Evolutionary conservation across 139 green algal species (phyloP).

Genomic region (Diplosphaera chodatii): DNA sequence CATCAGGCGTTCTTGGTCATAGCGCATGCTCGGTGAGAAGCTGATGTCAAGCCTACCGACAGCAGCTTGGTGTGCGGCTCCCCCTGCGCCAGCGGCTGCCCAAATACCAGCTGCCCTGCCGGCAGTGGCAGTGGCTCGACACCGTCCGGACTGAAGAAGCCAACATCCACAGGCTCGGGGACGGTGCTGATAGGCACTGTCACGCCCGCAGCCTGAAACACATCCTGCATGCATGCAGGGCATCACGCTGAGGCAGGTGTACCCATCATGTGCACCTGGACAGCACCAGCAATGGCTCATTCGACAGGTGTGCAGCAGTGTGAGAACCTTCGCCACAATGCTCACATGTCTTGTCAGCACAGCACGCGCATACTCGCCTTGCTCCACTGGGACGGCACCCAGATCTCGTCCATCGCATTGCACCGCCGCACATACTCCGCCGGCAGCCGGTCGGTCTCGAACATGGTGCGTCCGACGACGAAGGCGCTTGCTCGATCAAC

Average conservation of each 20-base stretch:
- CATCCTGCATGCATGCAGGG: not conserved
- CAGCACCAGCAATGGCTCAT: too few species aligned
- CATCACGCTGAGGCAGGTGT: too few species aligned
- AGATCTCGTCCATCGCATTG: slow-evolving; percentile 60
- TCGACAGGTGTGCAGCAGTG: too few species aligned
- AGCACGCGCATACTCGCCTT: too few species aligned
- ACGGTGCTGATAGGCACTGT: slow-evolving; percentile 21
- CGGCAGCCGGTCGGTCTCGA: slow-evolving; percentile 44
- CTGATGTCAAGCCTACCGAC: not conserved
- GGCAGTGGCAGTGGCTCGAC: slow-evolving; percentile 34
- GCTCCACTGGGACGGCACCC: slow-evolving; percentile 41
- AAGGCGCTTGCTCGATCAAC: slow-evolving; percentile 36
- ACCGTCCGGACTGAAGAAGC: slow-evolving; percentile 31
- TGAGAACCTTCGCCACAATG: too few species aligned
- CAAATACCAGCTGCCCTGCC: slow-evolving; percentile 37
- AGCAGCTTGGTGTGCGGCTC: not conserved
- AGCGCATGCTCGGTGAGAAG: too few species aligned
- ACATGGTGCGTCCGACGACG: slow-evolving; percentile 57
- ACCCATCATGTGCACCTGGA: too few species aligned
- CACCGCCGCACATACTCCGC: slow-evolving; percentile 27
- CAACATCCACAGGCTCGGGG: slow-evolving; percentile 52
- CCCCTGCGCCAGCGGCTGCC: slow-evolving; percentile 4
- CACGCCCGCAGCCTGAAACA: not conserved
- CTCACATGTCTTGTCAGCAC: too few species aligned
- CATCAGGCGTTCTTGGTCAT: too few species aligned